Base-by-base conservation (phyloP, 2,329 filamentous ascomycete genomes). In the Aspergillus arachidicola region DNA sequence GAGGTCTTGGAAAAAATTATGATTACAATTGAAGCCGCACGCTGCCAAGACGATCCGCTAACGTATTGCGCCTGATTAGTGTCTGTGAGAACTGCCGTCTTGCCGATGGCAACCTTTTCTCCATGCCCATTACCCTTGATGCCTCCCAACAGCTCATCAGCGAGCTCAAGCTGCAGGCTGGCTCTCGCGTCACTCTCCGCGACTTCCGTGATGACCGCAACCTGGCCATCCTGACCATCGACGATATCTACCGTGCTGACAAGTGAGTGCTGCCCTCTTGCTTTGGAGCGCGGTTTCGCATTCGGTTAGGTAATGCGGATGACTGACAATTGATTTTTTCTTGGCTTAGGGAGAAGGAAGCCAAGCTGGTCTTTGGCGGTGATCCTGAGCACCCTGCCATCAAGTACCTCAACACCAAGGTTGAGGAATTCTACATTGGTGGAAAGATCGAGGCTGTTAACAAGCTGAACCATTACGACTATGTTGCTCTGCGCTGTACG, bases 381-480 rank as follows among this genome's bases (percentile, higher is more conserved):
- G 92, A 95, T 74, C 90, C 92, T 71, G 91, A 92, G 72, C 94
- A 97, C 83, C 95, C 95, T 48, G 95, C 95, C 65, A 87, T 98
- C 80, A 92, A 91, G 82, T 95, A 96, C 83, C 89, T 99, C 66
- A 90, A 90, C 84, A 86, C 89, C 74, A 90, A 88, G 43, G 90
- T 91, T 66, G 85, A 92, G 73, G 93, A 97, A 65, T 96, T 89
- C 80, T 98, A 98, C 81, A 87, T 99, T 66, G 95, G 95, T 77
- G 95, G 95, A 78, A 97, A 96, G 87, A 83, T 99, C 68, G 92
- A 98, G 78, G 95, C 95, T 66, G 89, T 99, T 78, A 94, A 94
- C 86, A 91, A 93, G 72, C 87, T 97, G 65, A 93, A 96, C 84
- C 95, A 99, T 86, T 99, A 99, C 84, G 95, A 99, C 84, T 98